phyloP scores from a whole-genome alignment of 148 eudicot species.

The Agrostemma githago region DNA sequence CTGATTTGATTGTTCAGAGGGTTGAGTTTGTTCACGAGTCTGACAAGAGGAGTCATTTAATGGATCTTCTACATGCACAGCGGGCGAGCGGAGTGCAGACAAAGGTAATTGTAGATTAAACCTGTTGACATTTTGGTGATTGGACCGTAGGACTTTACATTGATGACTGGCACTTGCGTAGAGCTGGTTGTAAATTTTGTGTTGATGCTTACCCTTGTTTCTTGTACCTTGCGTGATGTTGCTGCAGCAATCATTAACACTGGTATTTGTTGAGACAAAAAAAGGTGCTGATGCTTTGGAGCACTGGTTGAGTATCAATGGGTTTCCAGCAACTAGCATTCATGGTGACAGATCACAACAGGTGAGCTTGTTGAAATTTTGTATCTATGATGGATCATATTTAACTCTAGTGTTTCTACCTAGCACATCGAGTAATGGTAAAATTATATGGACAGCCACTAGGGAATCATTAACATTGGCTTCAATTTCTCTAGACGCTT shows the following conservation, averaged over 20 bases:
- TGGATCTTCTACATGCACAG: slow-evolving; percentile 84
- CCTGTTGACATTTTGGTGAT: too few species aligned
- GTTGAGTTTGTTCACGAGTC: slow-evolving; percentile 67
- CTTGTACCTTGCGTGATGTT: not conserved
- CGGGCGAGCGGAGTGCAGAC: slow-evolving; percentile 50
- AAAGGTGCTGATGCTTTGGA: slow-evolving; percentile 80
- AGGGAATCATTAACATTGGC: not conserved
- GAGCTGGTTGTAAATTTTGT: too few species aligned
- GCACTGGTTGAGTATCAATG: slow-evolving; percentile 56
- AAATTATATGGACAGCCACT: not conserved
- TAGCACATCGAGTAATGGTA: not conserved
- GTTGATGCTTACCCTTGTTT: not conserved
- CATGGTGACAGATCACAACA: slow-evolving; percentile 87
- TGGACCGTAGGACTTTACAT: too few species aligned
- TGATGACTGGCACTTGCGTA: too few species aligned
- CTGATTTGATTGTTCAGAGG: slow-evolving; percentile 72
- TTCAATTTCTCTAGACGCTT: not conserved
- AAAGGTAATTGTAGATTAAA: slow-evolving; percentile 38
- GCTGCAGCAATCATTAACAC: slow-evolving; percentile 67
- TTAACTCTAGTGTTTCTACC: not conserved
- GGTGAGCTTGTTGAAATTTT: slow-evolving; percentile 39
- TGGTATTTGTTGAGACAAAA: slow-evolving; percentile 82
- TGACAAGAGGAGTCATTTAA: slow-evolving; percentile 76
- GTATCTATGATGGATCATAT: not conserved
- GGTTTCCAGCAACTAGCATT: slow-evolving; percentile 80